Evolutionary conservation across 257 asterid species (phyloP).

Genomic region (Buddleja alternifolia): DNA sequence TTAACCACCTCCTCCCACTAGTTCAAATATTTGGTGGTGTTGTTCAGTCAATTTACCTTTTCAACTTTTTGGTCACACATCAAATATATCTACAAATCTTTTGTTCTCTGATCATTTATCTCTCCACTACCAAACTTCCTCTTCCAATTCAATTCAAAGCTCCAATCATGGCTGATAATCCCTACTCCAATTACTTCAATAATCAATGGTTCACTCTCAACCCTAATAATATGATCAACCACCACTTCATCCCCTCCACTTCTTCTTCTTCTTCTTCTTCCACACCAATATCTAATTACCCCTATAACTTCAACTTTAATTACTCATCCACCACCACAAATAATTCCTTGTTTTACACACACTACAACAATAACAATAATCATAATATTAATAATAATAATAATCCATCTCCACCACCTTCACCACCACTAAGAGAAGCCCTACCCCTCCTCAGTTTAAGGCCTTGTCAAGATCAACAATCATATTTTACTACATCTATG

Average conservation of each 20-base stretch:
- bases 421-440: constrained; percentile 75
- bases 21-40: constrained; percentile 46
- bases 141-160: neutral
- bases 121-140: constrained; percentile 6
- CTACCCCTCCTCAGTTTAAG: constrained; percentile 65
- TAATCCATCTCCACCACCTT: constrained; percentile 46
- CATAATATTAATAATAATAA: no score
- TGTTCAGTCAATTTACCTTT: constrained; percentile 47
- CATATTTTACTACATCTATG: constrained; percentile 33
- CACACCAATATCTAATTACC: constrained; percentile 16
- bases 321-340: neutral
- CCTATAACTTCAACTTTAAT: constrained; percentile 39
- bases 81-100: no score
- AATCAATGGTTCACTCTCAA: constrained; percentile 47
- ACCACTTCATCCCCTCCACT: constrained; percentile 25
- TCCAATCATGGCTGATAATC: constrained; percentile 62
- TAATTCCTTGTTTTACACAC: constrained; percentile 15
- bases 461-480: constrained; percentile 24
- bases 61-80: constrained; percentile 25
- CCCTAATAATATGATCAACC: constrained; percentile 36
- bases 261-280: constrained; percentile 27
- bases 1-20: constrained; percentile 38
- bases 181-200: constrained; percentile 41
- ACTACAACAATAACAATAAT: neutral
- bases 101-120: no score